phyloP scores from a whole-genome alignment of 441 rosid species.

The Erysimum pusillum region DNA sequence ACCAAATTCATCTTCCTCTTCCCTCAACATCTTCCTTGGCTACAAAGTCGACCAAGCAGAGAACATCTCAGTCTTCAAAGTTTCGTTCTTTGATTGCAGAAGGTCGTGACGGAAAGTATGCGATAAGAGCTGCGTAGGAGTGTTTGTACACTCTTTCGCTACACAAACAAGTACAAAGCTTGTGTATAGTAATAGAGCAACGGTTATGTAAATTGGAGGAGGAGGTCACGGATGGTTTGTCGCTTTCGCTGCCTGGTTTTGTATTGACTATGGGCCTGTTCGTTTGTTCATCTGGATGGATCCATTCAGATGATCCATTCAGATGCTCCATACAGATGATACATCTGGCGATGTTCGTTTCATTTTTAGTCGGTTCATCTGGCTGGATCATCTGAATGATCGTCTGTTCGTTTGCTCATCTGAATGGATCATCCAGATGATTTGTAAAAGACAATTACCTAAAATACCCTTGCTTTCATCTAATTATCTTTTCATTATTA shows the following conservation, averaged over 20 bases:
- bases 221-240: constrained; percentile 73
- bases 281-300: too few species aligned
- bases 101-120: constrained; percentile 76
- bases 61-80: constrained; percentile 71
- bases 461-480: too few species aligned
- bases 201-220: constrained; percentile 43
- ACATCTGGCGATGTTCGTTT: too few species aligned
- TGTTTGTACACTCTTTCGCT: constrained; percentile 87
- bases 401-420: too few species aligned
- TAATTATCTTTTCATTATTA: too few species aligned
- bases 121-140: constrained; percentile 70
- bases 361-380: too few species aligned
- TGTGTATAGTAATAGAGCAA: constrained; percentile 38
- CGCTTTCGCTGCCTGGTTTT: constrained; percentile 47
- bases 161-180: constrained; percentile 39
- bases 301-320: too few species aligned
- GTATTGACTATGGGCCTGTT: too few species aligned
- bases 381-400: too few species aligned
- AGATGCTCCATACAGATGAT: too few species aligned
- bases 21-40: constrained; percentile 74
- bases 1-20: constrained; percentile 68
- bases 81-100: constrained; percentile 65
- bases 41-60: constrained; percentile 78
- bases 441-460: too few species aligned
- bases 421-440: too few species aligned